These are phyloP conservation scores for Somion occarium DNA, from an alignment of 1,284 basidiomycete species.

Conservation along the genomic window DNA sequence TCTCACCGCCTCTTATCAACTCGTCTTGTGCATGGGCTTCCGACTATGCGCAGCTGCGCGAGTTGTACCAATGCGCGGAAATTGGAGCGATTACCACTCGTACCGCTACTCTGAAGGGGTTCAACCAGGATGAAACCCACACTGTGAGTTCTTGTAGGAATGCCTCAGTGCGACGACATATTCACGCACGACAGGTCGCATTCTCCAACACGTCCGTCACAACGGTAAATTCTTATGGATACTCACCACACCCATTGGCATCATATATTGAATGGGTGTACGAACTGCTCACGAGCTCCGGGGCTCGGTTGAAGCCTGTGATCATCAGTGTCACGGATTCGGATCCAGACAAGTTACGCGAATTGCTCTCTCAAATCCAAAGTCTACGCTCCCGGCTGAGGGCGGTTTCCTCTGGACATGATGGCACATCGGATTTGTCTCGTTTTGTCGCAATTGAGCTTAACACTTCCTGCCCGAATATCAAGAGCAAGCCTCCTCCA, in stretches of 20 bases:
- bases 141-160: conserved; percentile 37
- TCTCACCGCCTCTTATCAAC: conserved; percentile 65
- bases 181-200: conserved; percentile 42
- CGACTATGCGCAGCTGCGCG: conserved; percentile 52
- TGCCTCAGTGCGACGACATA: neutral
- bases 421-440: conserved; percentile 13
- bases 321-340: conserved; percentile 73
- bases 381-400: conserved; percentile 42
- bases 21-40: conserved; percentile 78
- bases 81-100: conserved; percentile 77
- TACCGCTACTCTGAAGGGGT: conserved; percentile 66
- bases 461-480: conserved; percentile 80
- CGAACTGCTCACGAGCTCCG: conserved; percentile 36
- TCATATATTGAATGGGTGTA: conserved; percentile 62
- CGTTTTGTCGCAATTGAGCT: conserved; percentile 55
- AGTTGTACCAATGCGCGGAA: conserved; percentile 56
- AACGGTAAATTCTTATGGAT: conserved; percentile 76
- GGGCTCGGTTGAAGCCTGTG: conserved; percentile 51
- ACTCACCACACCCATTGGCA: conserved; percentile 67
- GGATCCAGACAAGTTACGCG: conserved; percentile 39
- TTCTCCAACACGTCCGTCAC: conserved; percentile 45
- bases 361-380: conserved; percentile 57
- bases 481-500: conserved; percentile 56
- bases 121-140: conserved; percentile 54
- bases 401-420: conserved; percentile 16